A percentile compares a stretch with the other conserved stretches of the same genome.
These are phyloP conservation scores for Serpula lacrymans DNA, from an alignment of 768 basidiomycete species.

Conservation along the genomic window DNA sequence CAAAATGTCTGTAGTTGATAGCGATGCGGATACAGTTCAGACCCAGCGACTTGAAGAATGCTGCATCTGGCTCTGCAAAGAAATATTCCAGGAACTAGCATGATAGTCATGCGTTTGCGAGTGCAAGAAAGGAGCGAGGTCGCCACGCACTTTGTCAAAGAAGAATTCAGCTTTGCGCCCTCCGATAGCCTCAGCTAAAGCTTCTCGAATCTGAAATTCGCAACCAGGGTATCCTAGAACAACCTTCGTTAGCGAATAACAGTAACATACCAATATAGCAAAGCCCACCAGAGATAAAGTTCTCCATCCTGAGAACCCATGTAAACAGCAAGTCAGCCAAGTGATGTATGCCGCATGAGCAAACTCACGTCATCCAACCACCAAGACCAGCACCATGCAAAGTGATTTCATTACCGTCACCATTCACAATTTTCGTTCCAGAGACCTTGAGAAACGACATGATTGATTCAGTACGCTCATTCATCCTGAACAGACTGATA, in stretches of 20 bases:
- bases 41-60: slow-evolving; percentile 69
- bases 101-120: too few species aligned
- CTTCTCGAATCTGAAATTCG: slow-evolving; percentile 69
- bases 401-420: slow-evolving; percentile 50
- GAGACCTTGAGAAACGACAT: slow-evolving; percentile 54
- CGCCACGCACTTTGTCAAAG: slow-evolving; percentile 68
- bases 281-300: slow-evolving; percentile 58
- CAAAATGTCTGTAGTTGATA: slow-evolving; percentile 69
- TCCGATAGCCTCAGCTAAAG: slow-evolving; percentile 58
- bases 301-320: slow-evolving; percentile 63
- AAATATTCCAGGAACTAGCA: slow-evolving; percentile 74
- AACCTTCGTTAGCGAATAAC: neutral
- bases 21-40: slow-evolving; percentile 73
- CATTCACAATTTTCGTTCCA: slow-evolving; percentile 56
- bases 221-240: slow-evolving; percentile 65
- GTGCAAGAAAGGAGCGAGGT: too few species aligned
- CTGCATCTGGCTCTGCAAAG: slow-evolving; percentile 68
- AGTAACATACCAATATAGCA: too few species aligned
- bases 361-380: slow-evolving; percentile 76
- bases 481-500: neutral
- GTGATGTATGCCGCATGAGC: neutral
- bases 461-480: slow-evolving; percentile 9
- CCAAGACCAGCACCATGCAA: slow-evolving; percentile 69
- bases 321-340: neutral
- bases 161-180: slow-evolving; percentile 67